Conservation (phyloP, 2,329 filamentous ascomycete species). For the Cytospora schulzeri region DNA sequence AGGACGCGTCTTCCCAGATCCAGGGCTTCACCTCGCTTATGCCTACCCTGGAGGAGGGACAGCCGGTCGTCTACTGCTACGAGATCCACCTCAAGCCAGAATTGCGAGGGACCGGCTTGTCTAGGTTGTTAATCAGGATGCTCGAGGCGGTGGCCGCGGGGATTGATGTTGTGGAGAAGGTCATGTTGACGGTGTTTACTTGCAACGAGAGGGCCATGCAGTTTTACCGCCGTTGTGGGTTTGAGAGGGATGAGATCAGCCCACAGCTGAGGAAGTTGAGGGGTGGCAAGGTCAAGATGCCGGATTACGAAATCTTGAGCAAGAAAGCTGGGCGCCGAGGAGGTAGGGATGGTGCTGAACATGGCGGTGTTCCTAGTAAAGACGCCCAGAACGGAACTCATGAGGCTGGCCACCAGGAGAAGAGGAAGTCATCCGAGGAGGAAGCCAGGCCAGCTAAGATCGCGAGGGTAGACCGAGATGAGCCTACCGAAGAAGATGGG, state of each 20-base stretch:
- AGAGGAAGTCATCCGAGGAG: background rate
- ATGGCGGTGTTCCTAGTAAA: too few species aligned
- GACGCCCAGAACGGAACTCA: too few species aligned
- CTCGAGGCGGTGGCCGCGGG: conserved; percentile 55
- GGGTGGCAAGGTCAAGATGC: conserved; percentile 53
- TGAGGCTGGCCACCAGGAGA: background rate
- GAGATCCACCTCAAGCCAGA: conserved; percentile 69
- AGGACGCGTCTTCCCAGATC: conserved; percentile 39
- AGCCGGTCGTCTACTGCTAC: conserved; percentile 74
- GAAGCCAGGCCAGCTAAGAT: conserved; percentile 7
- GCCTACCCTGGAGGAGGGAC: conserved; percentile 68
- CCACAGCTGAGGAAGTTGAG: conserved; percentile 56
- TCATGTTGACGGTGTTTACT: conserved; percentile 75
- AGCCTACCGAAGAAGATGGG: background rate
- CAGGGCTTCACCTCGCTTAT: conserved; percentile 67
- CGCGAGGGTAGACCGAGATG: background rate
- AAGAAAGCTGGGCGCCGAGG: conserved; percentile 38
- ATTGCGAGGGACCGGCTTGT: conserved; percentile 65
- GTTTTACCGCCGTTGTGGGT: conserved; percentile 66
- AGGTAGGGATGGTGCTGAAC: too few species aligned
- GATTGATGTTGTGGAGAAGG: conserved; percentile 60
- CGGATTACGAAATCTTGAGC: conserved; percentile 65
- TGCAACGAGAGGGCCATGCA: conserved; percentile 57
- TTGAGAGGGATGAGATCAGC: conserved; percentile 56
- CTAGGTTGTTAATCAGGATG: conserved; percentile 59